Percentiles rank a stretch among this genome's conserved stretches.
Conservation (phyloP, 2,329 filamentous ascomycete species). For the Fusarium sp. region DNA sequence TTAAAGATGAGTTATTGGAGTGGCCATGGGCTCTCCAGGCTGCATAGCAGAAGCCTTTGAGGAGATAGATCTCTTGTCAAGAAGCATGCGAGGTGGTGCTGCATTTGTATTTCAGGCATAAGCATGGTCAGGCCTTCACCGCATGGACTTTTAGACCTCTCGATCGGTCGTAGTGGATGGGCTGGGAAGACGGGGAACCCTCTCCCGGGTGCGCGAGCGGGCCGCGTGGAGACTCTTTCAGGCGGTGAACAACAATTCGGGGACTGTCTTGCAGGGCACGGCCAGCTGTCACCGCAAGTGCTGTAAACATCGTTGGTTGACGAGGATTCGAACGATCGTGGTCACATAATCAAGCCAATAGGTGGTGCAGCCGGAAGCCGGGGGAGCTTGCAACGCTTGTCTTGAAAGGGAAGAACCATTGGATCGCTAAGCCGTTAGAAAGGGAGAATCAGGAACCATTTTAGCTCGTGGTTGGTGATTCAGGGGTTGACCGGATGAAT, state of each 20-base stretch:
- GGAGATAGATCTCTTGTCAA: conserved; percentile 7
- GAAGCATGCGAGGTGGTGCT: conserved; percentile 29
- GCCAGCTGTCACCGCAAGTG: conserved; percentile 45
- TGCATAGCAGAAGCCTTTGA: conserved; percentile 37
- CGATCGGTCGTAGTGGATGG: conserved; percentile 23
- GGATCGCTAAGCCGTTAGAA: conserved; percentile 25
- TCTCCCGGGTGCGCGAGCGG: conserved; percentile 37
- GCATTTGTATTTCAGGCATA: conserved; percentile 38
- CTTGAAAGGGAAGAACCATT: conserved; percentile 34
- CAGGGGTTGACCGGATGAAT: conserved; percentile 13
- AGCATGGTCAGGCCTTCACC: conserved; percentile 28
- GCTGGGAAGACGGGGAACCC: conserved; percentile 24
- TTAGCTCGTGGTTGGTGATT: conserved; percentile 24
- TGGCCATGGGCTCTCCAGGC: conserved; percentile 39
- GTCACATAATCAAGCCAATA: conserved; percentile 35
- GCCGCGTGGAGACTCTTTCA: conserved; percentile 40
- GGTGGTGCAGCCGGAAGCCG: conserved; percentile 36
- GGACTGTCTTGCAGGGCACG: conserved; percentile 25
- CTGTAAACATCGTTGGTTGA: conserved; percentile 35
- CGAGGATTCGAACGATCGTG: conserved; percentile 8
- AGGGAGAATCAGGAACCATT: conserved; percentile 31
- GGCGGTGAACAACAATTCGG: conserved; percentile 39
- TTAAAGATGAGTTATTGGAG: conserved; percentile 18
- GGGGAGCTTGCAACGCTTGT: conserved; percentile 38
- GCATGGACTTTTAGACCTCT: conserved; percentile 21